phyloP scores from a whole-genome alignment of 2,329 filamentous ascomycete species.

The Epichloe uncinata region DNA sequence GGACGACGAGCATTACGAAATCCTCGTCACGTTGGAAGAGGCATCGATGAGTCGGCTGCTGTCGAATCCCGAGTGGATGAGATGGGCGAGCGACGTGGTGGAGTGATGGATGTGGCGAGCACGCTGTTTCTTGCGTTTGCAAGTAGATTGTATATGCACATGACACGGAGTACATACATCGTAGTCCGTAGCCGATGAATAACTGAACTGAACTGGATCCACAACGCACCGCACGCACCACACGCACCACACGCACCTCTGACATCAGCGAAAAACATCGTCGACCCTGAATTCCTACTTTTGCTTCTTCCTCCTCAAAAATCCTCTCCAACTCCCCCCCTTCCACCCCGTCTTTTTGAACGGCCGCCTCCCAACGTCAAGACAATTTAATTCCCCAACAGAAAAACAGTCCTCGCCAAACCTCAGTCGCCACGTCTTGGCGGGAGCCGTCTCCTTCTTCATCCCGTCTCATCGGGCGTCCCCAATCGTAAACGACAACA shows the following conservation, averaged over 20 bases:
- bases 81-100: slow-evolving; percentile 13
- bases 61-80: slow-evolving; percentile 13
- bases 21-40: slow-evolving; percentile 19
- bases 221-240: not conserved
- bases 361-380: no score
- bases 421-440: no score
- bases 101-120: not conserved
- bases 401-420: no score
- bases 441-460: no score
- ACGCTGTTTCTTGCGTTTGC: no score
- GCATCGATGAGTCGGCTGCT: slow-evolving; percentile 17
- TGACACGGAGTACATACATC: no score
- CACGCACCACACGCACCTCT: not conserved
- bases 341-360: no score
- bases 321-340: no score
- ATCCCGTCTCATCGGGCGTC: not conserved
- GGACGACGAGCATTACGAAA: slow-evolving; percentile 13
- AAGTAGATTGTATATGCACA: no score
- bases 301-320: not conserved
- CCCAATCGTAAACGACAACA: not conserved
- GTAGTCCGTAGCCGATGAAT: no score
- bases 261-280: not conserved
- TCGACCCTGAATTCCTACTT: not conserved
- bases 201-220: not conserved
- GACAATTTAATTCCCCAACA: no score